Evolutionary conservation across 176 grass and related monocot species (phyloP), one percentile per base, ranked within the genome.

Genomic region (Ensete ventricosum): DNA sequence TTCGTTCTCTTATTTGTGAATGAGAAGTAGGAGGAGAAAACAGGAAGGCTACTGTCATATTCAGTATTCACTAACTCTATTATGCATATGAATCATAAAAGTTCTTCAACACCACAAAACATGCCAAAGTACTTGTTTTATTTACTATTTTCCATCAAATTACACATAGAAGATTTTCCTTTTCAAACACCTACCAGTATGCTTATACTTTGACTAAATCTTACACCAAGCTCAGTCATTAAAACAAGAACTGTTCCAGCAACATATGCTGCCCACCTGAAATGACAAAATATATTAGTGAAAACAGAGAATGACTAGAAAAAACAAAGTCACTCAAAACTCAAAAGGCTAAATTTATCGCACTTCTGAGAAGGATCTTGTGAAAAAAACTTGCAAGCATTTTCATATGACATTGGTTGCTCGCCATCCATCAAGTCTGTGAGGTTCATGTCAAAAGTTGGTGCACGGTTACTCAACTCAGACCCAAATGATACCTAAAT

Each of bases 261-360:
- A 91, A 93, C 82, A 91, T 93, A 98, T 54, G 95, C 88, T 52
- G 95, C 90, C 95, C 95, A 98, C 82, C 95, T 98, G 87, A 87
- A 50, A 78, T 85, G 2, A 75, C 76, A 14, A 17, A 22, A 60
- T 52, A 68, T 73, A 53, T 50, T 21, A 22, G 17, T 0, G 16
- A 70, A 70, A 70, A 70, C 17, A 19, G 25, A 70, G 14, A 70
- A 20, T 20, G 19, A 11, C 16, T 50, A 49, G 9, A 50, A 4
- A 4, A 51, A 20, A 1, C 1, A 70, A 51, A 8, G 19, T 70
- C 55, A 73, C 9, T 73, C 64, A 13, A 20, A 25, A 25, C 24
- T 25, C 24, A 25, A 25, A 9, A 53, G 12, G 14, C 14, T 64
- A 29, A 67, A 66, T 3, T 27, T 22, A 60, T 67, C 82, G 68